These are phyloP conservation scores for Rosellinia necatrix DNA, from an alignment of 2,329 filamentous ascomycete genomes.

Conservation along the genomic window DNA sequence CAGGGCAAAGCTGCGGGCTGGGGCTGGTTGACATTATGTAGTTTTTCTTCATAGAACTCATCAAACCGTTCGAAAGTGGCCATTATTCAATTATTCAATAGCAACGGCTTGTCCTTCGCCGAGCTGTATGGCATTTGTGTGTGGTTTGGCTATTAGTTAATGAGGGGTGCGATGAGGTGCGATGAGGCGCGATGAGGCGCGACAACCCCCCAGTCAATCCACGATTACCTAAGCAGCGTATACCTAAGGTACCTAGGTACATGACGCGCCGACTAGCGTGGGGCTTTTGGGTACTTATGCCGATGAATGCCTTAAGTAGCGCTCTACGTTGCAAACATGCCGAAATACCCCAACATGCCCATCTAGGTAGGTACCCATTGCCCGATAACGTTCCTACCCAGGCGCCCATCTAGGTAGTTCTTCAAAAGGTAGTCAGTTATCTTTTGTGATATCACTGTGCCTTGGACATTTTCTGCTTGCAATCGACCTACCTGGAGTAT, in stretches of 20 bases:
- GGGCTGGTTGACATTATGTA: slow-evolving; percentile 36
- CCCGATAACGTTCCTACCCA: too few relatives aligned
- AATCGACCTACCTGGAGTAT: background rate
- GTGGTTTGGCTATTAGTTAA: background rate
- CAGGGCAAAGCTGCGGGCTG: background rate
- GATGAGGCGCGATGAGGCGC: slow-evolving; percentile 14
- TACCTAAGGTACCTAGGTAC: background rate
- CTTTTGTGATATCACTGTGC: slow-evolving; percentile 15
- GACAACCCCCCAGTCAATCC: background rate
- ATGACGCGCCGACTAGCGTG: too few relatives aligned
- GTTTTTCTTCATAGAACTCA: slow-evolving; percentile 38
- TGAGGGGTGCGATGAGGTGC: background rate
- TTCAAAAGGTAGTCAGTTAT: too few relatives aligned
- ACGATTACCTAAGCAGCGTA: too few relatives aligned
- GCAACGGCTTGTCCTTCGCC: too few relatives aligned
- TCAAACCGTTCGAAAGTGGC: slow-evolving; percentile 29
- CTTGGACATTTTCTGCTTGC: slow-evolving; percentile 9
- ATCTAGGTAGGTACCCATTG: background rate
- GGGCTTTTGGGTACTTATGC: too few relatives aligned
- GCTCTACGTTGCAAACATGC: too few relatives aligned
- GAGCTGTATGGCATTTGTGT: background rate
- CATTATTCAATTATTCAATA: too few relatives aligned
- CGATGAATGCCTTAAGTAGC: too few relatives aligned
- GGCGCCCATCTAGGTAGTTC: too few relatives aligned
- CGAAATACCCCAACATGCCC: too few relatives aligned